Evolutionary conservation across 129 eudicot species (phyloP), one percentile per base, ranked within the genome.

Genomic region (Flaveria trinervia): DNA sequence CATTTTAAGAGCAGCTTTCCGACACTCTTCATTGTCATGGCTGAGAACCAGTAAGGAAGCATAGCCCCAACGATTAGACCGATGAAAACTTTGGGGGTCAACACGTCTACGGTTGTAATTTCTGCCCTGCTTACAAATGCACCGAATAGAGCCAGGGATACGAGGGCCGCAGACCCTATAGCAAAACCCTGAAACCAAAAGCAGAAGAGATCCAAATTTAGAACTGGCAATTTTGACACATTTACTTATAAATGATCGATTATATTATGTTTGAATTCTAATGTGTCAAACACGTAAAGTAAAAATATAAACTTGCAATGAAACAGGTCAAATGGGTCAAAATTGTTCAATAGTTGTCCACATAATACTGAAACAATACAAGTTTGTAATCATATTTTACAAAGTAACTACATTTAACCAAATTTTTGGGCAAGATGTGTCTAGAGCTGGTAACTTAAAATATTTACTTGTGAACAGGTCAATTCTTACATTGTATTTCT

Each of bases 21-120:
- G 5, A 89, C 92, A 76, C 97, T 92, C 83, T 87, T 92, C 97
- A 92, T 87, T 72, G 97, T 89, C 97, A 91, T 88, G 78, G 97
- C 97, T 0, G 93, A 91, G 84, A 86, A 90, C 96, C 96, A 90
- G 86, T 89, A 90, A 43, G 96, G 96, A 72, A 90, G 96, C 96
- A 86, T 88, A 8, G 93, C 97, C 9, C 97, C 97, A 48, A 91
- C 97, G 20, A 91, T 57, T 78, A 91, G 57, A 30, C 97, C 97
- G 14, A 91, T 88, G 83, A 91, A 88, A 3, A 88, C 96, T 73
- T 90, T 90, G 9, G 96, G 93, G 20, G 93, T 88, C 77, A 90
- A 74, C 7, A 88, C 96, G 60, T 90, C 91, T 17, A 90, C 96
- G 0, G 91, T 88, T 30, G 89, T 36, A 54, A 91, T 86, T 54